Evolutionary conservation across 179 eudicot genomes (phyloP).

Genomic region (Camellia oleifera): DNA sequence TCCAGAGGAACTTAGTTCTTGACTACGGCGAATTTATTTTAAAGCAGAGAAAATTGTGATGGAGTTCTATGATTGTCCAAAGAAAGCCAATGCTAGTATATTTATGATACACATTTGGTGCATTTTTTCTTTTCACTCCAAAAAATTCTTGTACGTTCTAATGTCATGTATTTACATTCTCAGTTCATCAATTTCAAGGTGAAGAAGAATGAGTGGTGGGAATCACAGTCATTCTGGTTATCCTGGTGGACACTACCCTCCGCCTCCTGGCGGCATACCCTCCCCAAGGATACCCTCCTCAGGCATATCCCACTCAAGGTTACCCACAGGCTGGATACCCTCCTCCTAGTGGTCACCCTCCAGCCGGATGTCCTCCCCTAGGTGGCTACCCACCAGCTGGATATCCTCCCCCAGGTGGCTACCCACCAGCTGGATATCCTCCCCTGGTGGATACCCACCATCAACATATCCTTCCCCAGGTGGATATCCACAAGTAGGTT

Average conservation of each 20-base stretch:
- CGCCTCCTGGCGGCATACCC: slow-evolving; percentile 17
- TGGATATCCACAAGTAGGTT: slow-evolving; percentile 12
- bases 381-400: slow-evolving; percentile 27
- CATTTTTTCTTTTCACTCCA: background rate
- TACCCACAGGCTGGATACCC: too few species aligned
- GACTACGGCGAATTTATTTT: too few species aligned
- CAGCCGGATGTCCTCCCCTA: slow-evolving; percentile 1
- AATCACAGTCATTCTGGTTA: slow-evolving; percentile 20
- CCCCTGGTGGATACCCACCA: slow-evolving; percentile 34
- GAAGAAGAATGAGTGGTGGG: slow-evolving; percentile 21
- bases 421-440: slow-evolving; percentile 31
- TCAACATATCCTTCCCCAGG: slow-evolving; percentile 24
- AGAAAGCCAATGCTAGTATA: too few species aligned
- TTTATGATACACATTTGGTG: background rate
- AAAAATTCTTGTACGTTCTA: background rate
- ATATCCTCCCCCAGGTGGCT: slow-evolving; percentile 27
- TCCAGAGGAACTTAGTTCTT: too few species aligned
- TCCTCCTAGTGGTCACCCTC: slow-evolving; percentile 8
- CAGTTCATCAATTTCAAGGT: slow-evolving; percentile 9
- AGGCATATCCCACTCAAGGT: slow-evolving; percentile 14
- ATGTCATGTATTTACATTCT: background rate
- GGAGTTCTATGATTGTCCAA: too few species aligned
- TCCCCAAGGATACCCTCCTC: slow-evolving; percentile 17
- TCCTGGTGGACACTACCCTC: slow-evolving; percentile 28
- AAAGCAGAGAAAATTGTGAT: background rate